These are phyloP conservation scores for Cladophialophora immunda DNA, from an alignment of 2,329 filamentous ascomycete species.

Conservation along the genomic window DNA sequence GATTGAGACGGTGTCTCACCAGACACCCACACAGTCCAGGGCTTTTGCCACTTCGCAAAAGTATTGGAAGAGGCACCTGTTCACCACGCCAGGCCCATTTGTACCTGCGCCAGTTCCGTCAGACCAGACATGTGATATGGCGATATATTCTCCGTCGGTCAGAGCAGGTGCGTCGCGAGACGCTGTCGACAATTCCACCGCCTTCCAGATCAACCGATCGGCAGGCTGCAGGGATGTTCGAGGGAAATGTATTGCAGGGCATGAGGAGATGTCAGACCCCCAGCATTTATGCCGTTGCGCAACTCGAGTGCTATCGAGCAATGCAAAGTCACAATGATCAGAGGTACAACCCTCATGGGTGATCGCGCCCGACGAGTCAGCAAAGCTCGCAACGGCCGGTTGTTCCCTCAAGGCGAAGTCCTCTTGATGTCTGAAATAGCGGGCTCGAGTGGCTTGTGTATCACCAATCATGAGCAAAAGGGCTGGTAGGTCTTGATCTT, in stretches of 20 bases:
- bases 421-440: constrained; percentile 6
- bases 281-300: constrained; percentile 16
- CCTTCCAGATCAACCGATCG: neutral
- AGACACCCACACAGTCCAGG: constrained; percentile 8
- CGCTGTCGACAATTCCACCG: neutral
- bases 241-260: neutral
- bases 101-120: constrained; percentile 19
- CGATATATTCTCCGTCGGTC: constrained; percentile 4
- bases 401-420: neutral
- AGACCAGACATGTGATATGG: constrained; percentile 25
- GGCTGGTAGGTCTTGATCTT: constrained; percentile 8
- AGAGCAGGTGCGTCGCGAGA: neutral
- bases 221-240: neutral
- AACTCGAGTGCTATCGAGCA: constrained; percentile 20
- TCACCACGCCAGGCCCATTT: neutral
- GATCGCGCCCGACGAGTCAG: neutral
- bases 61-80: constrained; percentile 13
- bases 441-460: neutral
- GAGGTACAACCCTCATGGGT: constrained; percentile 11
- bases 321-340: constrained; percentile 18
- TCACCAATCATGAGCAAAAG: constrained; percentile 1
- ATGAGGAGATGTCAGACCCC: neutral
- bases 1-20: constrained; percentile 23
- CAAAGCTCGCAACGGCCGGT: neutral
- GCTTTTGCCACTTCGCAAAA: constrained; percentile 2